Percentiles rank a stretch among this genome's conserved stretches.
Evolutionary conservation across 2,329 filamentous ascomycete genomes (phyloP).

Genomic region (Fusarium pilosicola): DNA sequence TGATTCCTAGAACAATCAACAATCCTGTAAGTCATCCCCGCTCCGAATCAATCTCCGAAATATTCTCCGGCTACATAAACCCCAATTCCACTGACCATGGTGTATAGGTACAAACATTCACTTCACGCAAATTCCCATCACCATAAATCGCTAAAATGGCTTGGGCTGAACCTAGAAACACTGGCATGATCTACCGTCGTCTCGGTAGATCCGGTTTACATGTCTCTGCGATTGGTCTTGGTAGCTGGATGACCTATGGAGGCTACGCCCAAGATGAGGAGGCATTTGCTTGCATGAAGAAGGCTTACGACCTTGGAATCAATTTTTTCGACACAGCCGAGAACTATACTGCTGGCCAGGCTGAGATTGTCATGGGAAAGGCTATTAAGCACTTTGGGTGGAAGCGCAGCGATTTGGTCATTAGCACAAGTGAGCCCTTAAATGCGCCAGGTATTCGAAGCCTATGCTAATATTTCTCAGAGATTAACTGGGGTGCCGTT

Average conservation of each 20-base stretch:
- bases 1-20: neutral
- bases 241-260: slow-evolving; percentile 74
- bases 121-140: neutral
- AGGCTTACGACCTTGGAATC: slow-evolving; percentile 67
- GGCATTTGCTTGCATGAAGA: slow-evolving; percentile 70
- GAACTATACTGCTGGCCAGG: slow-evolving; percentile 68
- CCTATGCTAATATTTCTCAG: slow-evolving; percentile 22
- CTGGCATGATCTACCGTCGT: slow-evolving; percentile 57
- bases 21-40: slow-evolving; percentile 19
- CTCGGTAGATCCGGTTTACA: slow-evolving; percentile 67
- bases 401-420: slow-evolving; percentile 70
- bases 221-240: slow-evolving; percentile 73
- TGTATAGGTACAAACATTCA: neutral
- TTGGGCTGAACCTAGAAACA: slow-evolving; percentile 56
- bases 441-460: rapidly evolving
- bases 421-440: slow-evolving; percentile 60
- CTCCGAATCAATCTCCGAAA: slow-evolving; percentile 44
- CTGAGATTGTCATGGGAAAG: slow-evolving; percentile 71
- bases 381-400: slow-evolving; percentile 70
- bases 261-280: slow-evolving; percentile 72
- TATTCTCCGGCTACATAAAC: slow-evolving; percentile 14
- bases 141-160: slow-evolving; percentile 48
- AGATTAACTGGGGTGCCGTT: slow-evolving; percentile 73
- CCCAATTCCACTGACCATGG: neutral
- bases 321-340: slow-evolving; percentile 74